Base-by-base conservation (phyloP, 169 alveolate species). In the Cyclospora cayetanensis region DNA sequence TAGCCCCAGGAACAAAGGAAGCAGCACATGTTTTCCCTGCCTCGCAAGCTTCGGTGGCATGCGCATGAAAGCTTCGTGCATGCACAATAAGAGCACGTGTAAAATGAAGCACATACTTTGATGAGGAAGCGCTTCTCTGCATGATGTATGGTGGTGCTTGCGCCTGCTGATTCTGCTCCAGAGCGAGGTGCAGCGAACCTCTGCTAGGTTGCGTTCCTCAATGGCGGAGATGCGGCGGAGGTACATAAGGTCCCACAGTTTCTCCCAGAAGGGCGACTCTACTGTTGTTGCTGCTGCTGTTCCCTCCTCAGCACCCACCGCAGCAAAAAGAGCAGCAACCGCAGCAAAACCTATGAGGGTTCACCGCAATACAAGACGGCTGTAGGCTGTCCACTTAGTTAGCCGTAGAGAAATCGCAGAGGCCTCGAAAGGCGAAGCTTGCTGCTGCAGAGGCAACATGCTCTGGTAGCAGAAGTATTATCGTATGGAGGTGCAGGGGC, bases 141-240 rank as follows among this genome's bases (percentile, higher is more conserved):
- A 22, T 22, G 11, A 46, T 46, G 11, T 22, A 46, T 46, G 60
- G 35, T n/a, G 31, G 35, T 60, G 72, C 72, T 60, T 46, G 60
- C 60, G 7, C n/a, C 60, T 77, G 60, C 37, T 79, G 74, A 29
- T 79, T 46, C 65, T 79, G 74, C 72, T 31, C 46, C 88, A 79
- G 88, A 79, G 72, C 31, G 88, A 79, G 42, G 66, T 79, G 88
- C 88, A 79, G 72, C 88, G 88, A 11, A 55, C 72, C 22, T 22
- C 88, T 4, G 74, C 88, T 25, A 29, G 22, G 29, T 66, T 79
- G 70, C 88, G 88, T 37, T 46, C 88, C 34, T 20, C 72, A 50
- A 79, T 79, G 88, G 88, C 88, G 46, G 88, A 43, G 37, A 46
- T 79, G 88, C 39, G 88, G 70, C 43, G 72, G 88, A 79, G 88